Evolutionary conservation across 164 flowering plant genomes (phyloP).

Genomic region (Kingdonia uniflora): DNA sequence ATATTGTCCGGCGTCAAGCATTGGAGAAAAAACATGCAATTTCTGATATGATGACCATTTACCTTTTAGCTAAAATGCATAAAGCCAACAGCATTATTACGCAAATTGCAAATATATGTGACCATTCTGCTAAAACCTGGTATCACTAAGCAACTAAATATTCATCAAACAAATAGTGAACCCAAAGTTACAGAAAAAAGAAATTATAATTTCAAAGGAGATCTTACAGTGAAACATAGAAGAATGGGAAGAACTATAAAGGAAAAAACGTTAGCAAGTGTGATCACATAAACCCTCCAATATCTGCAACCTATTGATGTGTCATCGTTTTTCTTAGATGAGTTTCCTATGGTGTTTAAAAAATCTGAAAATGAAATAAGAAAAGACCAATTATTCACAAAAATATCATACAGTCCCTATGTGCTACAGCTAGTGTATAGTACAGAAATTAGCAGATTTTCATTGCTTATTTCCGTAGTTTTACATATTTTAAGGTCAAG

Average conservation of each 20-base stretch:
- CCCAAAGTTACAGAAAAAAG: conserved; percentile 4
- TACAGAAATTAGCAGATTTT: too few relatives aligned
- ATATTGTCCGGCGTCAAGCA: too few relatives aligned
- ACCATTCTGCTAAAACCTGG: conserved; percentile 79
- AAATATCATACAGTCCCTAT: too few relatives aligned
- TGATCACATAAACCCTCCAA: conserved; percentile 26
- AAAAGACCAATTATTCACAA: too few relatives aligned
- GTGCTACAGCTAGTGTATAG: too few relatives aligned
- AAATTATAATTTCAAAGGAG: background rate
- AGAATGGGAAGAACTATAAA: conserved; percentile 44
- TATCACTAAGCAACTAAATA: conserved; percentile 3
- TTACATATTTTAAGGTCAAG: too few relatives aligned
- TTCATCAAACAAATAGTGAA: too few relatives aligned
- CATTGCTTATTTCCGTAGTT: too few relatives aligned
- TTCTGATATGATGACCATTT: background rate
- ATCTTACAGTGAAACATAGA: conserved; percentile 63
- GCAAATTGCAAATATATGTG: conserved; percentile 23
- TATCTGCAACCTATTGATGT: conserved; percentile 12
- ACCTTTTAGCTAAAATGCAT: conserved; percentile 40
- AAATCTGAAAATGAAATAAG: conserved; percentile 15
- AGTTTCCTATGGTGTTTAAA: conserved; percentile 7
- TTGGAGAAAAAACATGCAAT: too few relatives aligned
- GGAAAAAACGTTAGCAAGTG: conserved; percentile 37
- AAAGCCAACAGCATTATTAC: conserved; percentile 27
- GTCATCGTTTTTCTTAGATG: conserved; percentile 38